Conservation (phyloP, 345 rosid genomes). For the Camelina neglecta region DNA sequence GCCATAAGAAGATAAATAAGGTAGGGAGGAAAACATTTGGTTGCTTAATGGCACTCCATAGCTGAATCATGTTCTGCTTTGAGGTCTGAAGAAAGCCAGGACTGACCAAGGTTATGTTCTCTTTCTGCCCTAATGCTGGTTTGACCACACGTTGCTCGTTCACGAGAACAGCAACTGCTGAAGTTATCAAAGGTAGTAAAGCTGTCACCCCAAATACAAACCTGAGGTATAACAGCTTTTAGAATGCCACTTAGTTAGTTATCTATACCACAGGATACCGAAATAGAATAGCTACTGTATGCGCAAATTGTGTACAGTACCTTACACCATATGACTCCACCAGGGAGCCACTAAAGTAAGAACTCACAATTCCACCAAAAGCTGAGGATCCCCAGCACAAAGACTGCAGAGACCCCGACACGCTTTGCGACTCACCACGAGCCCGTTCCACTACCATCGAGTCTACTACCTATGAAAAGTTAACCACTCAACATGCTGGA, state of each 20-base stretch:
- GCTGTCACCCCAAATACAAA: slow-evolving; percentile 96
- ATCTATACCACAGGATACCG: not conserved
- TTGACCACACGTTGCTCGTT: slow-evolving; percentile 69
- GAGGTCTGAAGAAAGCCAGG: slow-evolving; percentile 71
- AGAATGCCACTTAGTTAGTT: slow-evolving; percentile 38
- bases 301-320: slow-evolving; percentile 44
- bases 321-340: slow-evolving; percentile 93
- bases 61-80: slow-evolving; percentile 63
- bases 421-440: slow-evolving; percentile 95
- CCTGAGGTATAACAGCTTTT: slow-evolving; percentile 59
- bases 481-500: slow-evolving; percentile 9
- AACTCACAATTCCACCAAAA: slow-evolving; percentile 96
- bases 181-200: slow-evolving; percentile 78
- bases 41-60: slow-evolving; percentile 79
- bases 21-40: slow-evolving; percentile 87
- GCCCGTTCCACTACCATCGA: slow-evolving; percentile 99
- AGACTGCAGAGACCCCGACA: slow-evolving; percentile 92
- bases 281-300: not conserved
- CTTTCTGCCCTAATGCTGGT: slow-evolving; percentile 51
- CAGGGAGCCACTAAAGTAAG: slow-evolving; percentile 92
- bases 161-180: slow-evolving; percentile 94
- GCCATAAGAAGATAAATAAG: slow-evolving; percentile 92
- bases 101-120: slow-evolving; percentile 44
- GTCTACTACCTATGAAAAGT: slow-evolving; percentile 75
- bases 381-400: slow-evolving; percentile 99